These are phyloP conservation scores for Metarhizium rileyi DNA, from an alignment of 2,329 filamentous ascomycete species.

Conservation along the genomic window DNA sequence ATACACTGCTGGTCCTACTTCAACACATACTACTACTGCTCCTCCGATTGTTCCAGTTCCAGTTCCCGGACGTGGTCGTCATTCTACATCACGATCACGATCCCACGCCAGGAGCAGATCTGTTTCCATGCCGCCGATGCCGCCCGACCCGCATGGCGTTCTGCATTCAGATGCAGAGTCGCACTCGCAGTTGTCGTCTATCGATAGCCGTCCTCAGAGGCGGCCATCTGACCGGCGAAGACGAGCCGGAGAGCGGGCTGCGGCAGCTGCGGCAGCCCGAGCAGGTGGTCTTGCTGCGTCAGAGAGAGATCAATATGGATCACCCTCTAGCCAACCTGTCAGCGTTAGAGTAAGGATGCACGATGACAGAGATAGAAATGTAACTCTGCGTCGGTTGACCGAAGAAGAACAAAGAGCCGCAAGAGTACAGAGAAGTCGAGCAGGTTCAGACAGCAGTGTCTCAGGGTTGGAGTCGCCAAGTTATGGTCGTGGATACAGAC, in stretches of 20 bases:
- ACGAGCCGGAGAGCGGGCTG: conserved; percentile 34
- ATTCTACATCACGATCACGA: conserved; percentile 25
- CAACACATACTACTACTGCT: conserved; percentile 13
- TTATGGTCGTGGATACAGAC: conserved; percentile 38
- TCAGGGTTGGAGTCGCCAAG: conserved; percentile 46
- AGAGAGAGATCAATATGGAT: conserved; percentile 29
- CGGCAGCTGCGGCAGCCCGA: conserved; percentile 36
- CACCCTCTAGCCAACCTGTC: conserved; percentile 36
- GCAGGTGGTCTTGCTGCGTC: conserved; percentile 36
- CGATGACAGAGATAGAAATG: conserved; percentile 49
- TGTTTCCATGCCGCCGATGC: conserved; percentile 45
- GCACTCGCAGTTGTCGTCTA: conserved; percentile 19
- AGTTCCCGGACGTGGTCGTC: conserved; percentile 14
- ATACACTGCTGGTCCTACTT: conserved; percentile 12
- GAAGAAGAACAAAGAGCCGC: conserved; percentile 46
- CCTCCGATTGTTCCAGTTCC: conserved; percentile 6
- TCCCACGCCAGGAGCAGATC: conserved; percentile 29
- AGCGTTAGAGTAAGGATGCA: conserved; percentile 52
- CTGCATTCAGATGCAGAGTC: conserved; percentile 21
- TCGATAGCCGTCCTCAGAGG: conserved; percentile 27
- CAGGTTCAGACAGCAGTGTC: conserved; percentile 44
- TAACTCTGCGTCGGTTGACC: conserved; percentile 51
- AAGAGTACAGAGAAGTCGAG: conserved; percentile 30
- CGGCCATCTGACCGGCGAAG: conserved; percentile 37
- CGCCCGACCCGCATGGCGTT: conserved; percentile 39